phyloP scores from a whole-genome alignment of 1,284 basidiomycete species.

The Mycosarcoma maydis region DNA sequence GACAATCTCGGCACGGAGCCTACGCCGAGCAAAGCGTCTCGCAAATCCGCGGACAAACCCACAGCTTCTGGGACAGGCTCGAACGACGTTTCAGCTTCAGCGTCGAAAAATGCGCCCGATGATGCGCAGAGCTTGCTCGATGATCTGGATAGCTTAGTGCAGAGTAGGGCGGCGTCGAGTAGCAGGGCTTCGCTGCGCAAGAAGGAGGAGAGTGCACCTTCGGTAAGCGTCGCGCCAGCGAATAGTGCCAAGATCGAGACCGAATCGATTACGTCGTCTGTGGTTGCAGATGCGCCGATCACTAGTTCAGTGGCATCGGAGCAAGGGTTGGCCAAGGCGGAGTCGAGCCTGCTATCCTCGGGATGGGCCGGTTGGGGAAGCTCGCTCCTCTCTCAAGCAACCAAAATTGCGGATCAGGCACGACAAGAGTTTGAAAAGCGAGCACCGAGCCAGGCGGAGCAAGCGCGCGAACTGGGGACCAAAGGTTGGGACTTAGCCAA shows the following conservation, averaged over 20 bases:
- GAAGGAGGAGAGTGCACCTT: conserved; percentile 21
- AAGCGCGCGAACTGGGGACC: conserved; percentile 37
- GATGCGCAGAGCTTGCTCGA: conserved; percentile 65
- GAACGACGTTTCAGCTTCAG: too few relatives aligned
- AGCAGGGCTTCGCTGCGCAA: conserved; percentile 33
- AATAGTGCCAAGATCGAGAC: conserved; percentile 1
- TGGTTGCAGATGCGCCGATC: neutral
- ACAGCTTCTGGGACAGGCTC: conserved; percentile 8
- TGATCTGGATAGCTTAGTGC: conserved; percentile 64
- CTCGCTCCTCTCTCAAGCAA: conserved; percentile 70
- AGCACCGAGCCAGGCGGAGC: conserved; percentile 42
- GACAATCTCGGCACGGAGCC: conserved; percentile 54
- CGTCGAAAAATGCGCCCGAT: conserved; percentile 29
- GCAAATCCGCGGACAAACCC: conserved; percentile 31
- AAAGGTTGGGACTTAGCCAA: conserved; percentile 58
- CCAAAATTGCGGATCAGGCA: conserved; percentile 63
- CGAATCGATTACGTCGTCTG: neutral
- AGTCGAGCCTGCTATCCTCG: conserved; percentile 68
- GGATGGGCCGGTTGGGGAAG: conserved; percentile 75
- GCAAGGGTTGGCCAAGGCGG: conserved; percentile 64
- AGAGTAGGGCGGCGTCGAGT: conserved; percentile 49
- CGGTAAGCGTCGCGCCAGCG: neutral
- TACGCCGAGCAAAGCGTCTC: conserved; percentile 19
- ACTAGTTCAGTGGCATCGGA: neutral
- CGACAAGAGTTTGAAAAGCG: conserved; percentile 62